Percentiles rank a stretch among this genome's conserved stretches.
Conservation (phyloP, 202 grass and related monocot genomes). For the Musa balbisiana region DNA sequence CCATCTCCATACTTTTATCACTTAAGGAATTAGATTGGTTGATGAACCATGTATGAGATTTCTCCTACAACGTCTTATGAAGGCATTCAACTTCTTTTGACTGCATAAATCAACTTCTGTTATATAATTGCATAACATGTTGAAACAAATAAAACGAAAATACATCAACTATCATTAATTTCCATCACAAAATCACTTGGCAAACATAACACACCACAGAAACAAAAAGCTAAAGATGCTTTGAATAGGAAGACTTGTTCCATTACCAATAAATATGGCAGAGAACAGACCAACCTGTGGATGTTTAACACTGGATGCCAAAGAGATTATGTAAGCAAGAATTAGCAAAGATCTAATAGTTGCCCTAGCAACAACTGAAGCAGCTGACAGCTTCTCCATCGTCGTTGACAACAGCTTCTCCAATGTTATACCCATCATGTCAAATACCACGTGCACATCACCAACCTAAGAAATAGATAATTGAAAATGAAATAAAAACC, state of each 20-base stretch:
- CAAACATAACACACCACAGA: no score
- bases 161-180: no score
- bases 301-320: slow-evolving; percentile 53
- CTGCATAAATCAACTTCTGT: no score
- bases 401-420: slow-evolving; percentile 80
- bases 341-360: slow-evolving; percentile 82
- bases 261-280: background rate
- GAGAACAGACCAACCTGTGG: slow-evolving; percentile 25
- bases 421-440: slow-evolving; percentile 84
- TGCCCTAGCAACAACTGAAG: slow-evolving; percentile 63
- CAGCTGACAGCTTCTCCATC: slow-evolving; percentile 65
- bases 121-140: no score
- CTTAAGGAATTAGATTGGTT: background rate
- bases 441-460: slow-evolving; percentile 67
- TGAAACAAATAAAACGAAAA: no score
- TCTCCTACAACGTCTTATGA: background rate
- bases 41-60: background rate
- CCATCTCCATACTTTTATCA: background rate
- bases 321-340: slow-evolving; percentile 82
- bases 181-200: no score
- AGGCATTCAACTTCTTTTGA: background rate
- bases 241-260: background rate
- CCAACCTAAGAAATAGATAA: slow-evolving; percentile 43
- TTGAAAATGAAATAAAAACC: background rate
- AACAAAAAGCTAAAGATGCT: background rate